Conservation (phyloP, 495 filamentous ascomycete genomes). For the Penicillium pulvis region DNA sequence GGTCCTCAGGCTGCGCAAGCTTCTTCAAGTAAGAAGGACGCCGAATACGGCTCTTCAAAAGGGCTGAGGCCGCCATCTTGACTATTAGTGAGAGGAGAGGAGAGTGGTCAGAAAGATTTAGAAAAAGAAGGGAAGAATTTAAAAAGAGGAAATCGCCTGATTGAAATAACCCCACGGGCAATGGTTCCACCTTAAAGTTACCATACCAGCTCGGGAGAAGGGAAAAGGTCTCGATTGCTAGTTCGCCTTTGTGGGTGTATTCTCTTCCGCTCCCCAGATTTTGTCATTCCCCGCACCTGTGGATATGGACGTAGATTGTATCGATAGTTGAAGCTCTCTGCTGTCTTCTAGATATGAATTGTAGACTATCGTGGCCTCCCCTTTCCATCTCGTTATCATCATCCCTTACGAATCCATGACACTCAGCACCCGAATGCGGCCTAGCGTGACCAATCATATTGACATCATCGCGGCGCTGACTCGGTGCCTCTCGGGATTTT, state of each 20-base stretch:
- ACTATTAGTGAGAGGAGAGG: slow-evolving; percentile 3
- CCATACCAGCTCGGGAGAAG: slow-evolving; percentile 20
- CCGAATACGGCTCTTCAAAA: slow-evolving; percentile 72
- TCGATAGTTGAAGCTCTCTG: background rate
- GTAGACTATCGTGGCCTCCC: background rate
- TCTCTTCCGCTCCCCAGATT: slow-evolving; percentile 11
- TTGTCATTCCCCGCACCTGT: background rate
- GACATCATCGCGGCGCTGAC: slow-evolving; percentile 17
- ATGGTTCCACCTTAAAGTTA: background rate
- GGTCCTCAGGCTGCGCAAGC: slow-evolving; percentile 75
- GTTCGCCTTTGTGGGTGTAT: background rate
- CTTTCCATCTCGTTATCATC: background rate
- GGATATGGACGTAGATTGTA: background rate
- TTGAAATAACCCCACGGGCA: slow-evolving; percentile 8
- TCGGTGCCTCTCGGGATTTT: slow-evolving; percentile 2
- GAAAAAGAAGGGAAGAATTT: slow-evolving; percentile 16
- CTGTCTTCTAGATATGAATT: background rate
- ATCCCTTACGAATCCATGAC: background rate
- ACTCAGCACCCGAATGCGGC: background rate
- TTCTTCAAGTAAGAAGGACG: slow-evolving; percentile 79
- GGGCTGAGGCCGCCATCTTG: slow-evolving; percentile 64
- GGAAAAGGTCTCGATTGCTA: slow-evolving; percentile 14
- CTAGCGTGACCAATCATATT: slow-evolving; percentile 4
- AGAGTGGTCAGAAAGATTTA: slow-evolving; percentile 13
- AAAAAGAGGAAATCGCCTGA: slow-evolving; percentile 7